phyloP scores from a whole-genome alignment of 352 stramenopile genomes.

The Pythium aphanidermatum region DNA sequence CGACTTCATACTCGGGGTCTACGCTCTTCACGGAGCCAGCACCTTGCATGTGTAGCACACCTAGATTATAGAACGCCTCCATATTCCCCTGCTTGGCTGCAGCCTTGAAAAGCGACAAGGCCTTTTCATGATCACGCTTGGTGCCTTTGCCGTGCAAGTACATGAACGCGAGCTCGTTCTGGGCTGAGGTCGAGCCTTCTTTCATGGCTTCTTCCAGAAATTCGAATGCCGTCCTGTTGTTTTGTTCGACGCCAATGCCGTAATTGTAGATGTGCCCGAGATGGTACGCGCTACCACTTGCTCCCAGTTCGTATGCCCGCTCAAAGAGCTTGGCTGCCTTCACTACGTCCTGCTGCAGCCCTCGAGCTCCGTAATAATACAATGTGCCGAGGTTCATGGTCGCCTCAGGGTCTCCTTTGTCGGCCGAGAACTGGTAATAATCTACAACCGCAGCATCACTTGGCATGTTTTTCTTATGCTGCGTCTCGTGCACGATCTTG shows the following conservation, averaged over 20 bases:
- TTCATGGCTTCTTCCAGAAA: slow-evolving; percentile 72
- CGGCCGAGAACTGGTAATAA: slow-evolving; percentile 87
- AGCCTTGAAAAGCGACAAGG: slow-evolving; percentile 61
- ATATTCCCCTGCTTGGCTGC: slow-evolving; percentile 79
- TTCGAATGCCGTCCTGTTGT: slow-evolving; percentile 60
- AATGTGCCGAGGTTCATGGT: slow-evolving; percentile 82
- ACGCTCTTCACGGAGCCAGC: slow-evolving; percentile 14
- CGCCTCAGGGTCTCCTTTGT: slow-evolving; percentile 81
- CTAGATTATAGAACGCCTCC: slow-evolving; percentile 87
- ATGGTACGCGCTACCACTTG: slow-evolving; percentile 59
- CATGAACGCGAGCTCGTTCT: slow-evolving; percentile 82
- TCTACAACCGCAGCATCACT: slow-evolving; percentile 78
- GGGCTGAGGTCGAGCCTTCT: slow-evolving; percentile 65
- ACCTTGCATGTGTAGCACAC: slow-evolving; percentile 69
- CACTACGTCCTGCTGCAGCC: slow-evolving; percentile 63
- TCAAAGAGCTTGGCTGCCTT: slow-evolving; percentile 61
- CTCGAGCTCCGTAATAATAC: slow-evolving; percentile 76
- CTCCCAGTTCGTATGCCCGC: slow-evolving; percentile 68
- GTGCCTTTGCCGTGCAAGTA: slow-evolving; percentile 67
- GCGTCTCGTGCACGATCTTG: slow-evolving; percentile 61
- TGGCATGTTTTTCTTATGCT: slow-evolving; percentile 78
- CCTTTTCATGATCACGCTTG: slow-evolving; percentile 43
- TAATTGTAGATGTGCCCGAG: slow-evolving; percentile 78
- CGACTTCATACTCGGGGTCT: slow-evolving; percentile 73
- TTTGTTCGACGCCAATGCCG: slow-evolving; percentile 65